These are phyloP conservation scores for Anthracocystis setariae DNA, from an alignment of 1,284 basidiomycete genomes.

Conservation along the genomic window DNA sequence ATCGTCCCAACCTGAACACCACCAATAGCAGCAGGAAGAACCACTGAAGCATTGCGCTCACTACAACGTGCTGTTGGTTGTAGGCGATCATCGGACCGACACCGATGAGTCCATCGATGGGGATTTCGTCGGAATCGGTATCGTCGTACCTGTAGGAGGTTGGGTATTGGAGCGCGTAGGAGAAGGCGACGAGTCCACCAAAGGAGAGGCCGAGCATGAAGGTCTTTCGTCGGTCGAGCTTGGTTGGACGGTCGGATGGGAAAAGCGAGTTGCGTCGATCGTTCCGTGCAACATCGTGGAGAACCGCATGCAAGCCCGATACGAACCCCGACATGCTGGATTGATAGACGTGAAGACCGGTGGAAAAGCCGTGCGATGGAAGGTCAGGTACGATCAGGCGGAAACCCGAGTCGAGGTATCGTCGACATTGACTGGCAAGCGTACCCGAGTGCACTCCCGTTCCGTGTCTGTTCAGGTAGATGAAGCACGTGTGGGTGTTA, in stretches of 20 bases:
- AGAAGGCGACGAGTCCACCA: slow-evolving; percentile 59
- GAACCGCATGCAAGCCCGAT: slow-evolving; percentile 53
- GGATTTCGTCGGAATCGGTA: slow-evolving; percentile 51
- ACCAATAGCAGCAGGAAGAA: slow-evolving; percentile 14
- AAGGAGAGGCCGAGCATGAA: slow-evolving; percentile 66
- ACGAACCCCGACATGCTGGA: slow-evolving; percentile 48
- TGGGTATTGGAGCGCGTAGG: slow-evolving; percentile 61
- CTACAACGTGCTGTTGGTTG: slow-evolving; percentile 38
- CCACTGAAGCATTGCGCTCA: slow-evolving; percentile 20
- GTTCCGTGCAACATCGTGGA: slow-evolving; percentile 58
- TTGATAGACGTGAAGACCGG: slow-evolving; percentile 63
- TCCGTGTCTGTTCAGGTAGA: slow-evolving; percentile 51
- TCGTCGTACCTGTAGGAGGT: slow-evolving; percentile 49
- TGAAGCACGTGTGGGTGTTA: no score
- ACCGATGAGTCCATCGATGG: slow-evolving; percentile 60
- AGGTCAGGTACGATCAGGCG: slow-evolving; percentile 63
- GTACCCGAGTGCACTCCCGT: slow-evolving; percentile 66
- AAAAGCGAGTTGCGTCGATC: slow-evolving; percentile 43
- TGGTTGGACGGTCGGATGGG: slow-evolving; percentile 23
- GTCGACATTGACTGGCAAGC: slow-evolving; percentile 60
- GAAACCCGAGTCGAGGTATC: slow-evolving; percentile 64
- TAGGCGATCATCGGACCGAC: slow-evolving; percentile 64
- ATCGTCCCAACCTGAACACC: slow-evolving; percentile 30
- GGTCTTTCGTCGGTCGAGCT: slow-evolving; percentile 55
- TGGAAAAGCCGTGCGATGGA: slow-evolving; percentile 63